A percentile compares a stretch with the other conserved stretches of the same genome.
These are phyloP conservation scores for Pyricularia pennisetigena DNA, from an alignment of 2,329 filamentous ascomycete species.

Conservation along the genomic window DNA sequence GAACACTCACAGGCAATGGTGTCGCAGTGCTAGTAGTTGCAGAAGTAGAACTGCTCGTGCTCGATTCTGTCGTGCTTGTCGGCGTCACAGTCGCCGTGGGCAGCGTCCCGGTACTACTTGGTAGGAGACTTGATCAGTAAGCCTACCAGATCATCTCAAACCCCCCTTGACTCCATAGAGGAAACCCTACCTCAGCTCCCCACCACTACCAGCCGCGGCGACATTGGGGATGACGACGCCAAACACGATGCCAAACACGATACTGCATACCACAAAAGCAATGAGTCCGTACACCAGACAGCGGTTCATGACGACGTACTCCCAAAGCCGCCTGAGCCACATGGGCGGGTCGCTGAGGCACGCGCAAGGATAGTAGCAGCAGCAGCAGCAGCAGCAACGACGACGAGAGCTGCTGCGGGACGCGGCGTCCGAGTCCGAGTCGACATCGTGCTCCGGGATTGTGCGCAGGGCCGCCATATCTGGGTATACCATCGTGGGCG, in stretches of 20 bases:
- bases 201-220: not conserved
- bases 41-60: not conserved
- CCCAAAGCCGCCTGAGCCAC: not conserved
- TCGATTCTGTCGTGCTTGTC: not conserved
- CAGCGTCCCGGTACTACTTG: not conserved
- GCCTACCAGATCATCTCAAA: not conserved
- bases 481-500: not conserved
- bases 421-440: not conserved
- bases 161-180: not conserved
- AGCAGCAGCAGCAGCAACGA: slow-evolving; percentile 1
- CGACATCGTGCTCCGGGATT: not conserved
- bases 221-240: slow-evolving; percentile 2
- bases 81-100: not conserved
- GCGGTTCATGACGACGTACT: not conserved
- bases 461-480: not conserved
- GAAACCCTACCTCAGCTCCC: not conserved
- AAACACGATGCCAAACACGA: slow-evolving; percentile 3
- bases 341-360: not conserved
- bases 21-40: not conserved
- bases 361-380: not conserved
- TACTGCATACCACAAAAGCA: not conserved
- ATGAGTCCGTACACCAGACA: slow-evolving; percentile 2
- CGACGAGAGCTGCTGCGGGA: not conserved
- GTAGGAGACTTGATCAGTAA: not conserved
- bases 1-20: not conserved